Percentiles rank a stretch among this genome's conserved stretches.
Evolutionary conservation across 73 alveolate genomes (phyloP).

Genomic region (Tetrahymena borealis): DNA sequence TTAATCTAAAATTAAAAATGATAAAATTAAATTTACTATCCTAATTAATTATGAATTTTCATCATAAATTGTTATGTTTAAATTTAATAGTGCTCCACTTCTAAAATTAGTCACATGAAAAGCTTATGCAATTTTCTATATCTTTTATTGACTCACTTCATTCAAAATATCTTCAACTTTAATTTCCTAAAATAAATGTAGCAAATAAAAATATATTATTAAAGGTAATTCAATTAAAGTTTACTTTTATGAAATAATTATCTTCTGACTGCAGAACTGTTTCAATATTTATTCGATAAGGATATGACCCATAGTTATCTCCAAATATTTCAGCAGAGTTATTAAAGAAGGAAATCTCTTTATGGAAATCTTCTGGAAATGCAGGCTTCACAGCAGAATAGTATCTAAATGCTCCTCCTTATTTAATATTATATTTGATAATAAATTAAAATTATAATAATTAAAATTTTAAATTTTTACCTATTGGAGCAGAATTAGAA

Average conservation of each 20-base stretch:
- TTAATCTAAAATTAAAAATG: neutral
- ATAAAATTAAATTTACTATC: neutral
- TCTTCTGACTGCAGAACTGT: neutral
- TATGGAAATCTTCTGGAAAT: neutral
- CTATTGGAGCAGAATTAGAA: neutral
- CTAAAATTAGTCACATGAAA: neutral
- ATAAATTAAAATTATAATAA: neutral
- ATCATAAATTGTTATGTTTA: neutral
- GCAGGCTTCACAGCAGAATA: neutral
- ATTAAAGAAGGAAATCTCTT: neutral
- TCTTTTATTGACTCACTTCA: neutral
- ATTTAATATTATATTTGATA: no score
- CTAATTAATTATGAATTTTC: neutral
- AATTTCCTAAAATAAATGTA: no score
- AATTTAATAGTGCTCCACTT: neutral
- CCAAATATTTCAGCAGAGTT: neutral
- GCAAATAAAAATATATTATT: no score
- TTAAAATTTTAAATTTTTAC: neutral
- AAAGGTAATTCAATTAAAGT: no score
- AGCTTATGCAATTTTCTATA: neutral
- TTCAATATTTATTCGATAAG: neutral
- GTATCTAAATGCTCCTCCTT: neutral
- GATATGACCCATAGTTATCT: neutral
- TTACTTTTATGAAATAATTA: neutral
- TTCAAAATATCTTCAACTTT: no score